Conservation (phyloP, 192 early-diverging fungal genomes). For the Podila clonocystis region DNA sequence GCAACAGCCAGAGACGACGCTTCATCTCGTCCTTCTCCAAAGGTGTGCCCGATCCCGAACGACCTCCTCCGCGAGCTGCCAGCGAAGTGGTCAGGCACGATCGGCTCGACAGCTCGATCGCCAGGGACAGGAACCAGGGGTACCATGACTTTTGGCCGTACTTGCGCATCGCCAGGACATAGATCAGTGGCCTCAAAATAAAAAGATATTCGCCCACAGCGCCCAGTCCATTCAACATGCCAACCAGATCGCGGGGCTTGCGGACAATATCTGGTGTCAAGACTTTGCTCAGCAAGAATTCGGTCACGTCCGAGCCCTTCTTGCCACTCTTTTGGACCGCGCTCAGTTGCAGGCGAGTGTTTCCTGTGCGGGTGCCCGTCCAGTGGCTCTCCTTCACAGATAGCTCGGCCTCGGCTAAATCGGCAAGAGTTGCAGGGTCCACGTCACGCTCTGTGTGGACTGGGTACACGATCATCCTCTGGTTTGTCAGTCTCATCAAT, state of each 20-base stretch:
- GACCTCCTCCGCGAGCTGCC: constrained; percentile 37
- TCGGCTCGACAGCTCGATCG: constrained; percentile 71
- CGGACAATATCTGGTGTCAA: constrained; percentile 70
- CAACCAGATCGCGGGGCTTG: constrained; percentile 77
- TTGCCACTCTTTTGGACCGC: constrained; percentile 40
- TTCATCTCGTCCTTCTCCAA: constrained; percentile 85
- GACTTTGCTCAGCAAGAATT: constrained; percentile 63
- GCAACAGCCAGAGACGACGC: constrained; percentile 75
- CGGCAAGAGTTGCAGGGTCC: constrained; percentile 61
- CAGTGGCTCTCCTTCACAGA: constrained; percentile 41
- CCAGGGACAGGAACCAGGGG: constrained; percentile 86
- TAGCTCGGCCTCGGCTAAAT: constrained; percentile 22
- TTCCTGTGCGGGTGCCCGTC: constrained; percentile 55
- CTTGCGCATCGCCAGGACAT: constrained; percentile 81
- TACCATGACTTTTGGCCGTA: constrained; percentile 81
- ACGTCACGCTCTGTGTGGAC: constrained; percentile 74
- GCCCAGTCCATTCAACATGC: constrained; percentile 59
- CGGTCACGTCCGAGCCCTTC: constrained; percentile 54
- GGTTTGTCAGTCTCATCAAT: constrained; percentile 60
- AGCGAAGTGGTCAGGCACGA: constrained; percentile 52
- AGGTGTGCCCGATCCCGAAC: constrained; percentile 54
- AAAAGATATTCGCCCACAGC: constrained; percentile 80
- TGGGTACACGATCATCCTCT: constrained; percentile 69
- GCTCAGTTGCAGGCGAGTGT: constrained; percentile 35
- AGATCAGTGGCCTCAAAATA: constrained; percentile 86